A percentile compares a stretch with the other conserved stretches of the same genome.
phyloP scores from a whole-genome alignment of 202 grass and related monocot genomes.

The Hordeum pubiflorum region DNA sequence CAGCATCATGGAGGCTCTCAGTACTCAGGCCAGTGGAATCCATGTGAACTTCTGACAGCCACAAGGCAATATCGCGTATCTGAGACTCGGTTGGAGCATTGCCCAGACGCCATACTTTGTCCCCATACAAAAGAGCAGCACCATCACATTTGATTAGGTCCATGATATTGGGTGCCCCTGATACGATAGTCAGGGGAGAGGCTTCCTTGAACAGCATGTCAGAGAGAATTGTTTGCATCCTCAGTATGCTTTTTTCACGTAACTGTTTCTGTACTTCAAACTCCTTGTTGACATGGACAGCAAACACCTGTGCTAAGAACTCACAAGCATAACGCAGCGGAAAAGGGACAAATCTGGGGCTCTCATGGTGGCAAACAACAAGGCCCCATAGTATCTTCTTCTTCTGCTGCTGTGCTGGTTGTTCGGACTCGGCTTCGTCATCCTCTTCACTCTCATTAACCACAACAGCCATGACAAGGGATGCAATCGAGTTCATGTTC shows the following conservation, averaged over 20 bases:
- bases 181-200: conserved; percentile 68
- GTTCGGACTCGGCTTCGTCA: conserved; percentile 27
- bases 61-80: conserved; percentile 68
- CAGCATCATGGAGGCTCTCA: conserved; percentile 84
- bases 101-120: conserved; percentile 60
- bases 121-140: conserved; percentile 70
- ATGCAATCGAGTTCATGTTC: conserved; percentile 97
- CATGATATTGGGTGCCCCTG: conserved; percentile 81
- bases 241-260: conserved; percentile 79
- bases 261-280: conserved; percentile 81
- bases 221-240: conserved; percentile 77
- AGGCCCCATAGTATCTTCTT: conserved; percentile 89
- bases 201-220: conserved; percentile 83
- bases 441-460: conserved; percentile 66
- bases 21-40: conserved; percentile 93
- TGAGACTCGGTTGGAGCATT: conserved; percentile 63
- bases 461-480: conserved; percentile 86
- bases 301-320: conserved; percentile 89
- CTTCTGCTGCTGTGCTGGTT: conserved; percentile 46
- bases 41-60: conserved; percentile 72
- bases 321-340: conserved; percentile 88
- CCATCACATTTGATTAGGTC: conserved; percentile 82
- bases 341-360: conserved; percentile 76
- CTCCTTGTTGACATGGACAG: conserved; percentile 90
- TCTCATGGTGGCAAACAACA: conserved; percentile 89